phyloP scores from a whole-genome alignment of 2,329 filamentous ascomycete species.

The Cladophialophora psammophila region DNA sequence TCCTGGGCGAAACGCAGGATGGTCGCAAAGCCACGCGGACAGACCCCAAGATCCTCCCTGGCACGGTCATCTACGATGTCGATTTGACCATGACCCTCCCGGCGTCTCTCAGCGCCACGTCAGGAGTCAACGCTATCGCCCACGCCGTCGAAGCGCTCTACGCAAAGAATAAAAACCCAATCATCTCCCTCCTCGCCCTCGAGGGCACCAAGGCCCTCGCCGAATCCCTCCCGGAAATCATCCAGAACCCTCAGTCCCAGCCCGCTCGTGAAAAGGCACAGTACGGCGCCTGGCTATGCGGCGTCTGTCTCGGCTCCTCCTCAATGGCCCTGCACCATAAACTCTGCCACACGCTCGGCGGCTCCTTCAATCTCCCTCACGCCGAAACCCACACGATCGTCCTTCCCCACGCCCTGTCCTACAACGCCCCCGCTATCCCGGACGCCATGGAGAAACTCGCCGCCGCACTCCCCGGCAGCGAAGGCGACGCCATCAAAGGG shows the following conservation, averaged over 20 bases:
- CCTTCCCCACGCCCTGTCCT: constrained; percentile 68
- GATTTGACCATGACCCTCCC: constrained; percentile 68
- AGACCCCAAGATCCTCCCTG: constrained; percentile 67
- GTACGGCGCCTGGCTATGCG: constrained; percentile 72
- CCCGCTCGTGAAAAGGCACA: constrained; percentile 61
- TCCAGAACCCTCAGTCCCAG: constrained; percentile 53
- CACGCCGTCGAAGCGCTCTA: constrained; percentile 72
- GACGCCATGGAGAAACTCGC: constrained; percentile 62
- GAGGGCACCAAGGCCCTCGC: constrained; percentile 65
- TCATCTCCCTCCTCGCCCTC: constrained; percentile 64
- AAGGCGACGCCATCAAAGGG: constrained; percentile 65
- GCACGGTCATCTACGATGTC: constrained; percentile 70
- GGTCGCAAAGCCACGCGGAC: constrained; percentile 65
- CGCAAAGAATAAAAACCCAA: constrained; percentile 66
- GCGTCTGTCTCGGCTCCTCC: constrained; percentile 65
- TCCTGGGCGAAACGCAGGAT: constrained; percentile 67
- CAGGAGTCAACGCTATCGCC: constrained; percentile 71
- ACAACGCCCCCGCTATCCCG: constrained; percentile 65
- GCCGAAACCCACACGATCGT: constrained; percentile 71
- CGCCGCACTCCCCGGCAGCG: constrained; percentile 61
- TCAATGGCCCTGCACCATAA: constrained; percentile 73
- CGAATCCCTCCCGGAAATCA: constrained; percentile 61
- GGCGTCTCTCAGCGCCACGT: constrained; percentile 60
- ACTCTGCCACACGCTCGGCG: constrained; percentile 70
- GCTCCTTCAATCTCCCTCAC: constrained; percentile 69